These are phyloP conservation scores for Balamuthia mandrillaris DNA, from an alignment of 208 protist species.

Conservation along the genomic window DNA sequence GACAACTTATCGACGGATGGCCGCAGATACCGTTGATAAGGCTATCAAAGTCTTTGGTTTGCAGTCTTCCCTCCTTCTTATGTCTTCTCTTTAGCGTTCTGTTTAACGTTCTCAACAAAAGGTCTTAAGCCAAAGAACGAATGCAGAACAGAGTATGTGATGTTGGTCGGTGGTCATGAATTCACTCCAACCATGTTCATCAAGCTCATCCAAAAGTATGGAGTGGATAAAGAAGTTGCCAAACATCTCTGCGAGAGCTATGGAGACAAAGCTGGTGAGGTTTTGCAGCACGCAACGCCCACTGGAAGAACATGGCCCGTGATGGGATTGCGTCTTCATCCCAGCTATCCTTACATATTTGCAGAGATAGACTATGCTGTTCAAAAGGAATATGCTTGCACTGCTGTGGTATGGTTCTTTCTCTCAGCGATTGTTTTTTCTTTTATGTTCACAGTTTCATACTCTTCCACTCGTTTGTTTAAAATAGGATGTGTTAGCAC, in stretches of 20 bases:
- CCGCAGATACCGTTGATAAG: constrained; percentile 44
- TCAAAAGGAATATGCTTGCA: constrained; percentile 46
- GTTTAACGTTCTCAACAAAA: neutral
- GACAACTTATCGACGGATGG: constrained; percentile 50
- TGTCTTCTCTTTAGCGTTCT: neutral
- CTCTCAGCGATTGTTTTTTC: neutral
- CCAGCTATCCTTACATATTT: constrained; percentile 49
- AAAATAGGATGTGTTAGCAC: constrained; percentile 40
- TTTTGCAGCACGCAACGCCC: constrained; percentile 18
- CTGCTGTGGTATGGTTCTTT: neutral
- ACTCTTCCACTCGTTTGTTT: neutral
- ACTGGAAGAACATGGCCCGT: neutral
- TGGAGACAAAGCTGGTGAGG: constrained; percentile 24
- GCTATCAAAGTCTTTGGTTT: neutral
- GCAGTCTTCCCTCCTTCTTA: neutral
- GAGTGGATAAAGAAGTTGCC: neutral
- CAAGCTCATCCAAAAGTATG: constrained; percentile 32
- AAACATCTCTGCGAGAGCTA: constrained; percentile 42
- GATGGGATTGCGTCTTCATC: neutral
- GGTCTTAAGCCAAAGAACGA: neutral
- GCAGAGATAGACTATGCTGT: constrained; percentile 43
- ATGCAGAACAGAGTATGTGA: neutral
- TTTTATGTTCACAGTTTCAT: neutral
- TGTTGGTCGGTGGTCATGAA: neutral
- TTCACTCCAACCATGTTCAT: constrained; percentile 29